phyloP scores from a whole-genome alignment of 1,284 basidiomycete species.

The Pterula multifida region DNA sequence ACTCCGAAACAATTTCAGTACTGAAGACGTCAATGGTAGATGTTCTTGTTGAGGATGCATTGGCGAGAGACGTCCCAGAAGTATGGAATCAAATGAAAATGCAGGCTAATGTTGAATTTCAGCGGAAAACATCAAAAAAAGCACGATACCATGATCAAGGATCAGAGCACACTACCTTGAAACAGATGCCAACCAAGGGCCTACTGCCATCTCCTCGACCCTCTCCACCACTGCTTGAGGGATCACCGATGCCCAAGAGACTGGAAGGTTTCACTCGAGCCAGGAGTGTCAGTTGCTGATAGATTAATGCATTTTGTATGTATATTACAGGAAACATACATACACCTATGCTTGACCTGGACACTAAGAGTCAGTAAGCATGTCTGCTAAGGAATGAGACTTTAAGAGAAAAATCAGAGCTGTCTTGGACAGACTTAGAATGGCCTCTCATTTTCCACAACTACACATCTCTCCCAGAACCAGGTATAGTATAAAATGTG shows the following conservation, averaged over 20 bases:
- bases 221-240: not conserved
- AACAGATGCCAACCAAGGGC: not conserved
- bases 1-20: not conserved
- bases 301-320: no score
- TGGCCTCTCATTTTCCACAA: not conserved
- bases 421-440: not conserved
- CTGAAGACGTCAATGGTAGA: not conserved
- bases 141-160: not conserved
- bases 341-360: no score
- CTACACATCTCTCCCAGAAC: not conserved
- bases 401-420: not conserved
- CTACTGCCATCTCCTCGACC: not conserved
- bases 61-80: not conserved
- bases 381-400: no score
- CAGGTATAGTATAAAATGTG: not conserved
- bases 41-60: not conserved
- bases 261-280: not conserved
- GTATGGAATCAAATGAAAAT: not conserved
- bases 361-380: not conserved
- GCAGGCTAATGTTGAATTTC: not conserved
- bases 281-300: constrained; percentile 1
- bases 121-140: no score
- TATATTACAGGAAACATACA: no score
- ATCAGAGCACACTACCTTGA: not conserved
- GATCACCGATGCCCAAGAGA: not conserved